Conservation (phyloP, 495 filamentous ascomycete species). For the Achaetomiella virescens region DNA sequence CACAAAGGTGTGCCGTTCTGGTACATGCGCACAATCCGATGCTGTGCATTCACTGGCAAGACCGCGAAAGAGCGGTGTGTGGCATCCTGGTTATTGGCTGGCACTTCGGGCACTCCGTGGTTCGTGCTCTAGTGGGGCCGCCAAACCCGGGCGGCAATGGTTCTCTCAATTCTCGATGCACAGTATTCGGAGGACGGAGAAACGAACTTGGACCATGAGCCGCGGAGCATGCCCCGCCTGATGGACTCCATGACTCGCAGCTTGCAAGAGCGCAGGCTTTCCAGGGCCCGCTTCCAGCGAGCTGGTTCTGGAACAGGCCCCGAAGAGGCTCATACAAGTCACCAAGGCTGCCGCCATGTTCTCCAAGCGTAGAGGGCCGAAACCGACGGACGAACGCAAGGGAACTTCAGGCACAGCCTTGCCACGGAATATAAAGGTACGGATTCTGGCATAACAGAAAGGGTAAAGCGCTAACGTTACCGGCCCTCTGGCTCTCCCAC, state of each 20-base stretch:
- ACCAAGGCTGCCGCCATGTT: too few relatives aligned
- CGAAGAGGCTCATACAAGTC: too few relatives aligned
- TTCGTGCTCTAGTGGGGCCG: neutral
- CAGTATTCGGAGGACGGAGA: neutral
- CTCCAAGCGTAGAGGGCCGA: too few relatives aligned
- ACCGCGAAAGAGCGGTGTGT: slow-evolving; percentile 12
- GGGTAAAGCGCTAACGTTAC: too few relatives aligned
- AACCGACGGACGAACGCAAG: too few relatives aligned
- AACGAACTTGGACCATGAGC: neutral
- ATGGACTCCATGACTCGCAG: neutral
- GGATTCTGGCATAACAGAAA: too few relatives aligned
- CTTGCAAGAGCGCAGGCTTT: neutral
- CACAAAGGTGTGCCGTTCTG: neutral
- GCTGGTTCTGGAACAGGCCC: too few relatives aligned
- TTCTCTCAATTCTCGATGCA: slow-evolving; percentile 5
- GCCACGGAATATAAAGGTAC: too few relatives aligned
- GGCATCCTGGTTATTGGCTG: slow-evolving; percentile 1
- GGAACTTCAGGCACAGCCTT: too few relatives aligned
- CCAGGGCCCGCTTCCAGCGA: too few relatives aligned
- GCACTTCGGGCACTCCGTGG: neutral
- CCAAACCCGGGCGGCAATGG: neutral
- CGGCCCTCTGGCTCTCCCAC: too few relatives aligned
- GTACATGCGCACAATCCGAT: neutral
- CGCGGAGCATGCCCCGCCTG: neutral
- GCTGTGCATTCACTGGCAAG: too few relatives aligned